These are phyloP conservation scores for Candida buenavistaensis DNA, from an alignment of 1,139 yeast genomes.

Conservation along the genomic window DNA sequence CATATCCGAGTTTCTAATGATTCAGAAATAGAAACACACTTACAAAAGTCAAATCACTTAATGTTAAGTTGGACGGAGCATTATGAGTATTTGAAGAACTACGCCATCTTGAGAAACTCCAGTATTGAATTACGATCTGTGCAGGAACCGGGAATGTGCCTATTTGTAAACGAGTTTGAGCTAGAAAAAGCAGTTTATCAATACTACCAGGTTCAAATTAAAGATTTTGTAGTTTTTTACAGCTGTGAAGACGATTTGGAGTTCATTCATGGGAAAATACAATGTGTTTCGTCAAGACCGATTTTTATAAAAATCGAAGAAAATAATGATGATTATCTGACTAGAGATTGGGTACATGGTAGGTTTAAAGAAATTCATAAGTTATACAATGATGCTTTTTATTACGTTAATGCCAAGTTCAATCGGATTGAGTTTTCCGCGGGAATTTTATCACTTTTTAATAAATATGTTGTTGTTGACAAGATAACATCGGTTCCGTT, in stretches of 20 bases:
- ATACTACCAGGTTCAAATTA: slow-evolving; percentile 3
- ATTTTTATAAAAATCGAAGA: slow-evolving; percentile 1
- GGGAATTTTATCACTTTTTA: slow-evolving; percentile 2
- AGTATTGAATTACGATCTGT: slow-evolving; percentile 2
- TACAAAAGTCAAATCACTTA: background rate
- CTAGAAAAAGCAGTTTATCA: slow-evolving; percentile 5
- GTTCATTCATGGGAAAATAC: slow-evolving; percentile 1
- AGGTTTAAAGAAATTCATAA: background rate
- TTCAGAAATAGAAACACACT: background rate
- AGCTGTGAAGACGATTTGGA: slow-evolving; percentile 1
- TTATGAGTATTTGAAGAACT: slow-evolving; percentile 1
- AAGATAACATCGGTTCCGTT: slow-evolving; percentile 3
- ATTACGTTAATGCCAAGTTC: slow-evolving; percentile 1
- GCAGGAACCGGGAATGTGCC: background rate
- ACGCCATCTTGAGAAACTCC: slow-evolving; percentile 1
- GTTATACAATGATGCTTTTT: slow-evolving; percentile 2
- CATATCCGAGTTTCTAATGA: background rate
- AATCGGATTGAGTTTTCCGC: slow-evolving; percentile 3
- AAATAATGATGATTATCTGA: slow-evolving; percentile 1
- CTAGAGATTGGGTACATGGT: slow-evolving; percentile 2
- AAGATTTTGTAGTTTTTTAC: slow-evolving; percentile 5
- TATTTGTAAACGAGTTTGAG: slow-evolving; percentile 1
- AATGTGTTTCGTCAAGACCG: slow-evolving; percentile 1
- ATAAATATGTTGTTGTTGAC: slow-evolving; percentile 1
- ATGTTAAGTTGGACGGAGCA: slow-evolving; percentile 2